Evolutionary conservation across 2,329 filamentous ascomycete species (phyloP).

Genomic region (Colletotrichum eremochloae): DNA sequence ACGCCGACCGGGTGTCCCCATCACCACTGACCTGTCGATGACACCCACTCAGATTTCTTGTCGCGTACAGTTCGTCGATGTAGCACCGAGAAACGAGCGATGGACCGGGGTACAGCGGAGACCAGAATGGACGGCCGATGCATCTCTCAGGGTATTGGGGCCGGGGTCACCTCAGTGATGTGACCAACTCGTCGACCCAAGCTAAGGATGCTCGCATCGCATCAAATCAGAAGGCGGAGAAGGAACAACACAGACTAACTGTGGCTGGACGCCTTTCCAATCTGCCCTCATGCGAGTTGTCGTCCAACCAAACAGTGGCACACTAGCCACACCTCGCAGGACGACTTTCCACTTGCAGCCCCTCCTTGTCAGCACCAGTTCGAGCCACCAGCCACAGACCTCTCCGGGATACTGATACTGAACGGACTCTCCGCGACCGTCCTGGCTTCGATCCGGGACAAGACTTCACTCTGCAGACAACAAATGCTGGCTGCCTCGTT

Average conservation of each 20-base stretch:
- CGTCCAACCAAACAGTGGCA: slow-evolving; percentile 19
- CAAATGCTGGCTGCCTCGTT: slow-evolving; percentile 5
- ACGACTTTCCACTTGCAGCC: neutral
- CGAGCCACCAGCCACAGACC: slow-evolving; percentile 29
- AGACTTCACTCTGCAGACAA: neutral
- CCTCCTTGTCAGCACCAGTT: slow-evolving; percentile 2
- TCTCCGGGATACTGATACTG: neutral
- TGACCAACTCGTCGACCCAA: slow-evolving; percentile 15
- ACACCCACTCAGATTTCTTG: neutral
- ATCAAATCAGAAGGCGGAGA: slow-evolving; percentile 17
- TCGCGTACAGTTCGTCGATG: slow-evolving; percentile 4
- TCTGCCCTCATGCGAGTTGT: slow-evolving; percentile 12
- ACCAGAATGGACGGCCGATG: neutral
- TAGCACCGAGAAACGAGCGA: slow-evolving; percentile 32
- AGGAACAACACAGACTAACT: slow-evolving; percentile 3
- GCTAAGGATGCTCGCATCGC: slow-evolving; percentile 8
- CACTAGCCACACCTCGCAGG: slow-evolving; percentile 32
- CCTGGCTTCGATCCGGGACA: neutral
- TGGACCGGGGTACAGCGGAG: slow-evolving; percentile 16
- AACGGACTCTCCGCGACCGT: slow-evolving; percentile 16
- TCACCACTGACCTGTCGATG: slow-evolving; percentile 3
- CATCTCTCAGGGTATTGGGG: slow-evolving; percentile 4
- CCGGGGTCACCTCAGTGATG: neutral
- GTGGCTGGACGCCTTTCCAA: slow-evolving; percentile 30
- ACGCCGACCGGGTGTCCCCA: neutral